A percentile compares a stretch with the other conserved stretches of the same genome.
Conservation (phyloP, 2,329 filamentous ascomycete genomes). For the Westerdykella aurantiaca region DNA sequence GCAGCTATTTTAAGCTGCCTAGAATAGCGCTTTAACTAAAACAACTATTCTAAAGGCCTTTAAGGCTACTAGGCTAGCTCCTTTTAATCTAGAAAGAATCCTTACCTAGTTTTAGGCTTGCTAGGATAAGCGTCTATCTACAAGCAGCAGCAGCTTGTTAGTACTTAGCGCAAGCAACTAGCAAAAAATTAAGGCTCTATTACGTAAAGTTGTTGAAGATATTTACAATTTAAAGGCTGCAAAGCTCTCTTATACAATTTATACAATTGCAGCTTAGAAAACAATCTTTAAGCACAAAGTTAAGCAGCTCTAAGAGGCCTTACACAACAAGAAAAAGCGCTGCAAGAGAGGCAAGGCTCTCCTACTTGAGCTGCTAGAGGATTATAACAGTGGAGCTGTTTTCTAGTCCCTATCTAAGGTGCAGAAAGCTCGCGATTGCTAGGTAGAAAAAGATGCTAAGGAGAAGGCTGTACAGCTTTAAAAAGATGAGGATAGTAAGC, state of each 20-base stretch:
- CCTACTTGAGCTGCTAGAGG: conserved; percentile 3
- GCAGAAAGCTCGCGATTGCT: too few relatives aligned
- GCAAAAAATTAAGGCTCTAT: conserved; percentile 3
- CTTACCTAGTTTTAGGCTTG: background rate
- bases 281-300: background rate
- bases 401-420: conserved; percentile 8
- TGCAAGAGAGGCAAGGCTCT: conserved; percentile 4
- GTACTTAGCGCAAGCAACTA: background rate
- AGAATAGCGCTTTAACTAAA: conserved; percentile 1
- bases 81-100: conserved; percentile 1
- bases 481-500: too few relatives aligned
- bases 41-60: conserved; percentile 2
- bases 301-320: background rate
- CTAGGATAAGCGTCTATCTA: background rate
- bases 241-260: background rate
- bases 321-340: conserved; percentile 4
- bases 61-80: conserved; percentile 2
- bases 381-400: conserved; percentile 7
- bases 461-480: background rate
- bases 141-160: background rate
- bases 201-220: conserved; percentile 2
- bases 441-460: background rate
- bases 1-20: conserved; percentile 3
- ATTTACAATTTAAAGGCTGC: background rate
- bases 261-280: background rate